These are phyloP conservation scores for Oryza punctata DNA, from an alignment of 176 grass and related monocot genomes.

Conservation along the genomic window DNA sequence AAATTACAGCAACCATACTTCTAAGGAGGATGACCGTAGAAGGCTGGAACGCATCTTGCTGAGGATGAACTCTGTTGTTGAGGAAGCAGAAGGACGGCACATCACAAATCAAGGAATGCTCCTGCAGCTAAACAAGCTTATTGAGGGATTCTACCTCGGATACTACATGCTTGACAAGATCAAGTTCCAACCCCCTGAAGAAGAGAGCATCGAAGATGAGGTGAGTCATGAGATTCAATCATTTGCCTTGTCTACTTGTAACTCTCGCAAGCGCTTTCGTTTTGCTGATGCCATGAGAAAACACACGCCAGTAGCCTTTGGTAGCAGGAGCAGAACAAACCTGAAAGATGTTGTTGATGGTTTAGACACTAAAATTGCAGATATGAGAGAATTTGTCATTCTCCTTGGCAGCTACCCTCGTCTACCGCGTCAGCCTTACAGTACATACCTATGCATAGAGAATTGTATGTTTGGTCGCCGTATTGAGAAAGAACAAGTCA, in stretches of 20 bases:
- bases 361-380: constrained; percentile 25
- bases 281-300: constrained; percentile 10
- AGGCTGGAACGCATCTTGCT: constrained; percentile 30
- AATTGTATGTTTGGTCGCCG: constrained; percentile 44
- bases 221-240: not conserved
- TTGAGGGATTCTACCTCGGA: constrained; percentile 26
- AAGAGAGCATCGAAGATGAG: constrained; percentile 9
- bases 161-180: constrained; percentile 23
- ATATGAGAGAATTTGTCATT: constrained; percentile 38
- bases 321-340: not conserved
- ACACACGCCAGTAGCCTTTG: not conserved
- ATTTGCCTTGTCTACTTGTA: not conserved
- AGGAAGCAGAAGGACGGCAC: constrained; percentile 26
- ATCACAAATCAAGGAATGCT: constrained; percentile 38
- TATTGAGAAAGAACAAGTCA: constrained; percentile 36
- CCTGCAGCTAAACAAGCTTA: constrained; percentile 27
- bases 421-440: constrained; percentile 15
- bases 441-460: constrained; percentile 30
- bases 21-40: not conserved
- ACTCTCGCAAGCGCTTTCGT: constrained; percentile 27
- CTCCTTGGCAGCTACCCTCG: constrained; percentile 37
- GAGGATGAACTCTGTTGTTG: constrained; percentile 24
- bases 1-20: not conserved
- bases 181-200: not conserved
- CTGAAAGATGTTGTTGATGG: constrained; percentile 20